Conservation (phyloP, 805 yeast species). For the Priceomyces haplophilus region DNA sequence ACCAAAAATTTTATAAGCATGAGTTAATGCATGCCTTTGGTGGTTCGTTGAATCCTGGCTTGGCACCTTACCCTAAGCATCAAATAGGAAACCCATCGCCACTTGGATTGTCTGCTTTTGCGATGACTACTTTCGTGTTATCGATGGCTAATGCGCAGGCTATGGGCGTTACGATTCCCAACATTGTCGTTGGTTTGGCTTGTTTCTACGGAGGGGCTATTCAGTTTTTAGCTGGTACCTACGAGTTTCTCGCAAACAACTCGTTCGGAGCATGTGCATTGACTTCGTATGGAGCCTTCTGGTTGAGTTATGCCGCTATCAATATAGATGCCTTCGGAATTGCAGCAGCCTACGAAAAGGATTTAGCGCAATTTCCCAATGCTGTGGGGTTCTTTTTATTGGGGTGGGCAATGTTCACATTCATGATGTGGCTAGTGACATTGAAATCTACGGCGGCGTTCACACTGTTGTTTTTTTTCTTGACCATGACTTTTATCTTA, state of each 20-base stretch:
- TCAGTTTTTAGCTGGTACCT: slow-evolving; percentile 63
- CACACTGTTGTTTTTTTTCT: slow-evolving; percentile 27
- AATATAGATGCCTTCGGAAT: slow-evolving; percentile 31
- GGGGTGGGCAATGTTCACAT: slow-evolving; percentile 42
- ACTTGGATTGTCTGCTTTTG: slow-evolving; percentile 61
- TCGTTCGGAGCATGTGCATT: slow-evolving; percentile 71
- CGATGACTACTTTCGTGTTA: slow-evolving; percentile 60
- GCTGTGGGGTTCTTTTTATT: slow-evolving; percentile 37
- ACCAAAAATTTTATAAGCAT: slow-evolving; percentile 31
- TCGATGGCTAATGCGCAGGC: slow-evolving; percentile 57
- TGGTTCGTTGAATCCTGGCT: slow-evolving; percentile 37
- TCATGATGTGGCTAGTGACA: slow-evolving; percentile 33
- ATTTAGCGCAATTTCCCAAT: slow-evolving; percentile 21
- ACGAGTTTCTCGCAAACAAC: slow-evolving; percentile 64
- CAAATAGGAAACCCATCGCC: slow-evolving; percentile 69
- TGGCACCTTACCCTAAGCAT: slow-evolving; percentile 45
- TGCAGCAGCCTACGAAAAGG: slow-evolving; percentile 27
- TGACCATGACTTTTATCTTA: slow-evolving; percentile 33
- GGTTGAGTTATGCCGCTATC: slow-evolving; percentile 35
- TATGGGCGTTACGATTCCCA: slow-evolving; percentile 50
- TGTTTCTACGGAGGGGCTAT: slow-evolving; percentile 63
- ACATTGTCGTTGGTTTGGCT: slow-evolving; percentile 57
- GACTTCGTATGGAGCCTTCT: slow-evolving; percentile 47
- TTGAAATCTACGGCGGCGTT: slow-evolving; percentile 39
- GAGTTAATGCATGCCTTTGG: slow-evolving; percentile 42